phyloP scores from a whole-genome alignment of 768 basidiomycete species.

The Serendipita sp. region DNA sequence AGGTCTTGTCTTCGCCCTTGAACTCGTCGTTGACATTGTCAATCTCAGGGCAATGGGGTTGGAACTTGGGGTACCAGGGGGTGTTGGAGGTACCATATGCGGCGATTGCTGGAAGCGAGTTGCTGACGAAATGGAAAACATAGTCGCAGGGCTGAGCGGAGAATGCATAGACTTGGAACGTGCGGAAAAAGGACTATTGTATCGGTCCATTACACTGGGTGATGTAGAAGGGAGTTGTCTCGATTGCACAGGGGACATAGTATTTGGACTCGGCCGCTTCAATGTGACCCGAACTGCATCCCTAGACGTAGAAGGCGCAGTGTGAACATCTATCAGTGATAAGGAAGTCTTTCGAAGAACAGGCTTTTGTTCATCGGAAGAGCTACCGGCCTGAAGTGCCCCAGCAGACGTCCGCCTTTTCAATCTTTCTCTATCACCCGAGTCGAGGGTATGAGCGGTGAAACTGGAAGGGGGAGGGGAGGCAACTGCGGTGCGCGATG shows the following conservation, averaged over 20 bases:
- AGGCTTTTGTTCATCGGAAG: neutral
- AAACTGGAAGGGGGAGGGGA: conserved; percentile 1
- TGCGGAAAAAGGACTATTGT: neutral
- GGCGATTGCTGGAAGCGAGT: conserved; percentile 45
- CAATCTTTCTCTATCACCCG: too few relatives aligned
- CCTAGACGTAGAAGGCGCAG: neutral
- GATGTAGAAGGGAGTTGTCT: neutral
- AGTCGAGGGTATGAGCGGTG: neutral
- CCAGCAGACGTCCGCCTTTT: neutral
- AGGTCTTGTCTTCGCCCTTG: conserved; percentile 56
- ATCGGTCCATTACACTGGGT: neutral
- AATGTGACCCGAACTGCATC: neutral
- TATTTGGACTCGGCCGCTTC: neutral
- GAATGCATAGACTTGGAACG: neutral
- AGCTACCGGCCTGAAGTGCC: neutral
- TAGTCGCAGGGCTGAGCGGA: neutral
- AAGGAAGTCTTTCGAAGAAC: neutral
- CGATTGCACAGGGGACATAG: neutral
- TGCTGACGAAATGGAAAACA: conserved; percentile 25
- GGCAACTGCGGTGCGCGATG: neutral
- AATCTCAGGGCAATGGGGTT: conserved; percentile 62
- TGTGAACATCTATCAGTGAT: neutral
- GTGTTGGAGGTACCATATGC: conserved; percentile 44
- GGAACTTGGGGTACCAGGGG: conserved; percentile 64
- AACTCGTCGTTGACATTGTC: conserved; percentile 69